These are phyloP conservation scores for Bipolaris oryzae DNA, from an alignment of 2,329 filamentous ascomycete genomes.

Conservation along the genomic window DNA sequence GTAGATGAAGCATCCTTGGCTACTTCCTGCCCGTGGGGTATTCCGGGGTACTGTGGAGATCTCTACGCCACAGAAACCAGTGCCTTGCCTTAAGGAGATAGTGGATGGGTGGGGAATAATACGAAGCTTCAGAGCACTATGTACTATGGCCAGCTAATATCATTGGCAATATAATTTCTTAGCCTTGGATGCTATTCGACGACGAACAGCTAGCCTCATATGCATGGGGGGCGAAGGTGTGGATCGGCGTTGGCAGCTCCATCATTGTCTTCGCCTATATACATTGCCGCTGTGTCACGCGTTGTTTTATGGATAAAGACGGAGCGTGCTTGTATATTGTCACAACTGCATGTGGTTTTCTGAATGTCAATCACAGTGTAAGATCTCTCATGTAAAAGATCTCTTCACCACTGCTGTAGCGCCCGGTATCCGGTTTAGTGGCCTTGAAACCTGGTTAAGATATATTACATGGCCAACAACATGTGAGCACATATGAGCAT, in stretches of 20 bases:
- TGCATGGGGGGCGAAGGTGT: conserved; percentile 17
- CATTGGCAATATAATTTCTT: conserved; percentile 18
- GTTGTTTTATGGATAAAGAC: not conserved
- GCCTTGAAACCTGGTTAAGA: conserved; percentile 28
- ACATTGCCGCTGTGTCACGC: conserved; percentile 5
- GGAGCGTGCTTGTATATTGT: not conserved
- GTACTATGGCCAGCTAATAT: conserved; percentile 28
- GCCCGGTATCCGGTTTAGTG: conserved; percentile 11
- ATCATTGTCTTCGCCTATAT: not conserved
- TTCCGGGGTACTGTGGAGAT: conserved; percentile 43
- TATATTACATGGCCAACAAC: conserved; percentile 27
- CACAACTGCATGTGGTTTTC: not conserved
- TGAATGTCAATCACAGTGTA: not conserved
- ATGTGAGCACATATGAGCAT: conserved; percentile 19
- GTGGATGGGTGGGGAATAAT: conserved; percentile 20
- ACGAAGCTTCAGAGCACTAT: conserved; percentile 16
- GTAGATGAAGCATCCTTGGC: conserved; percentile 40
- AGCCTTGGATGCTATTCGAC: conserved; percentile 15
- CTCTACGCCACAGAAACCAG: conserved; percentile 30
- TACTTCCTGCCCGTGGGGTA: conserved; percentile 36
- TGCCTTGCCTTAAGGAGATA: conserved; percentile 35
- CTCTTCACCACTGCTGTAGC: conserved; percentile 4
- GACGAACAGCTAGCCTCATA: conserved; percentile 9
- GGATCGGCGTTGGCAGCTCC: conserved; percentile 9
- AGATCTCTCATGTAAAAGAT: not conserved